Percentiles rank a stretch among this genome's conserved stretches.
Conservation (phyloP, 2,329 filamentous ascomycete species). For the Chrysoporthe cubensis region DNA sequence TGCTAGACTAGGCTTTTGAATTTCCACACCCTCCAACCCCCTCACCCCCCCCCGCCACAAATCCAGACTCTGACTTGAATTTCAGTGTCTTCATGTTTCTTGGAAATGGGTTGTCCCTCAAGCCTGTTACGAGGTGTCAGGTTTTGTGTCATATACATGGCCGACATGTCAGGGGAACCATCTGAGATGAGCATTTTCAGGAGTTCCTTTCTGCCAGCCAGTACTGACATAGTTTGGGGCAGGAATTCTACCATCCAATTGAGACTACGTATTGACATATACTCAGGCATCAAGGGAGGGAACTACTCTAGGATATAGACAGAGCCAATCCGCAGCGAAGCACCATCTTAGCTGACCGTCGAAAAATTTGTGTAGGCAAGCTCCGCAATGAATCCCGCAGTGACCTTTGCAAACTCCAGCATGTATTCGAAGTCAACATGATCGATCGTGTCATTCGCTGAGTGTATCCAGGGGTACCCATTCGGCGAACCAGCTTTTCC, state of each 20-base stretch:
- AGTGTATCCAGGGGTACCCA: conserved; percentile 13
- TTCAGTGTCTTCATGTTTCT: too few relatives aligned
- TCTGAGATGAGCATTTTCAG: too few relatives aligned
- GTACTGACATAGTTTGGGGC: not conserved
- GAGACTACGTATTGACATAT: not conserved
- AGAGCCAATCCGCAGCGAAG: too few relatives aligned
- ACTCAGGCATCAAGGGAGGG: not conserved
- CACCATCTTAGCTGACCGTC: not conserved
- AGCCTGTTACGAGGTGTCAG: too few relatives aligned
- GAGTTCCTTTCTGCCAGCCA: not conserved
- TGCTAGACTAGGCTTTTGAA: too few relatives aligned
- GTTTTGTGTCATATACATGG: too few relatives aligned
- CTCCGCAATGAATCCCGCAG: conserved; percentile 15
- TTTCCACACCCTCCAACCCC: too few relatives aligned
- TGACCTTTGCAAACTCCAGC: conserved; percentile 19
- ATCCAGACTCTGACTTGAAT: too few relatives aligned
- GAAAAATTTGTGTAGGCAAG: conserved; percentile 20
- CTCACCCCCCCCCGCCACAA: too few relatives aligned
- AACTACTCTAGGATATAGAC: not conserved
- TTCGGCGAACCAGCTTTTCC: not conserved
- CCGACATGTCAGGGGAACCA: too few relatives aligned
- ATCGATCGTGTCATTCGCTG: conserved; percentile 18
- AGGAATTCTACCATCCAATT: not conserved
- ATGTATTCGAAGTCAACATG: conserved; percentile 22
- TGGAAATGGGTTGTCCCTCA: too few relatives aligned